Conservation (phyloP, 148 eudicot genomes). For the Gaultheria prostrata region DNA sequence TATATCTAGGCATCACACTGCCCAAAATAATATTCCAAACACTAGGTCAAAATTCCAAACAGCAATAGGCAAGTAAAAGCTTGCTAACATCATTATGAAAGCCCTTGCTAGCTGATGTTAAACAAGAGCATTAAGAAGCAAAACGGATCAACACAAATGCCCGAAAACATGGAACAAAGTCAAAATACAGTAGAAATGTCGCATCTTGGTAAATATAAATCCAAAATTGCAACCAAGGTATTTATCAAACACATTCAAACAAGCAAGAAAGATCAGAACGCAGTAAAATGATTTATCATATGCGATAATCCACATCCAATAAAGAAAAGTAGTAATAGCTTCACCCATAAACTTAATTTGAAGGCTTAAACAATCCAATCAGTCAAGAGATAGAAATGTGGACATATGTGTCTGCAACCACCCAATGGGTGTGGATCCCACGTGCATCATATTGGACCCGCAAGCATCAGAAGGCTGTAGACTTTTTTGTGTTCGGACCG, state of each 20-base stretch:
- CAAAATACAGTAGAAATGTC: background rate
- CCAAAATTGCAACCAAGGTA: background rate
- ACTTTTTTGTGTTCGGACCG: too few relatives aligned
- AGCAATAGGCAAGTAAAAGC: conserved; percentile 7
- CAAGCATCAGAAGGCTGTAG: too few relatives aligned
- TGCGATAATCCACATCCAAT: background rate
- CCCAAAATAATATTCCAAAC: background rate
- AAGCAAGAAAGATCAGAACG: background rate
- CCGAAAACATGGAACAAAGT: background rate
- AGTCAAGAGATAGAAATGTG: background rate
- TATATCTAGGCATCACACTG: background rate
- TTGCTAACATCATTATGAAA: background rate
- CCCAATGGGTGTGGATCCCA: too few relatives aligned
- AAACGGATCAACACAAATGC: background rate
- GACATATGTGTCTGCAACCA: background rate
- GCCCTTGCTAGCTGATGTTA: background rate
- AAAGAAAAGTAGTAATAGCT: background rate
- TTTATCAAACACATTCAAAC: background rate
- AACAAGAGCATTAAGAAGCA: background rate
- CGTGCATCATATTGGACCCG: too few relatives aligned
- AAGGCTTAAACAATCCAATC: background rate
- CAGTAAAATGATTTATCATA: background rate
- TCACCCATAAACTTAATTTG: background rate
- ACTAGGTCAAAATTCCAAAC: background rate
- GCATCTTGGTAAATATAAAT: background rate